Evolutionary conservation across 148 eudicot species (phyloP).

Genomic region (Rhododendron molle): DNA sequence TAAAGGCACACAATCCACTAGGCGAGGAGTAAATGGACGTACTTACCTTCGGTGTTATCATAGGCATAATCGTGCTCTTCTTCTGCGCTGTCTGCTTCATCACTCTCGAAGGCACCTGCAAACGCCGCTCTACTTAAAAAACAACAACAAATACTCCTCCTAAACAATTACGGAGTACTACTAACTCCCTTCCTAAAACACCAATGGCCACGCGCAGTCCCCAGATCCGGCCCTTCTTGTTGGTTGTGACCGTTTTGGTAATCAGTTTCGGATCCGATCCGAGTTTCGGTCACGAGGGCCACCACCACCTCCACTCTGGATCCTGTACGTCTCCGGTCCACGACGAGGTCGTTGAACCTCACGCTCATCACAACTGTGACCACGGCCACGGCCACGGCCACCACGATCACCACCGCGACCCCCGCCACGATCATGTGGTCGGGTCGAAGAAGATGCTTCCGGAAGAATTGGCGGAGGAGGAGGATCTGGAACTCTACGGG

Average conservation of each 20-base stretch:
- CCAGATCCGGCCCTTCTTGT: slow-evolving; percentile 6
- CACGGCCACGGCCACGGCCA: slow-evolving; percentile 54
- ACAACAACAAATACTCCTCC: neutral
- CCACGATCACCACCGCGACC: slow-evolving; percentile 17
- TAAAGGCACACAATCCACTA: neutral
- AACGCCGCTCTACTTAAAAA: slow-evolving; percentile 27
- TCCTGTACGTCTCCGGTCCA: slow-evolving; percentile 10
- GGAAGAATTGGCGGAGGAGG: slow-evolving; percentile 87
- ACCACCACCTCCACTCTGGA: slow-evolving; percentile 4
- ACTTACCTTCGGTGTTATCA: slow-evolving; percentile 49
- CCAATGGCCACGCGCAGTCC: neutral
- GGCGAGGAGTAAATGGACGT: neutral
- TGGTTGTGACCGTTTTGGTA: neutral
- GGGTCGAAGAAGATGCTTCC: slow-evolving; percentile 36
- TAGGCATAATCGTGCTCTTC: slow-evolving; percentile 66
- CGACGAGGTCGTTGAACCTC: slow-evolving; percentile 7
- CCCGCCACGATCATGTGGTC: slow-evolving; percentile 13
- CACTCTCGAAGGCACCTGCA: slow-evolving; percentile 76
- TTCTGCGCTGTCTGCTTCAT: slow-evolving; percentile 59
- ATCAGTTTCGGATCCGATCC: neutral
- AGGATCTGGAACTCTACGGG: slow-evolving; percentile 62
- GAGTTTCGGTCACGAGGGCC: slow-evolving; percentile 9
- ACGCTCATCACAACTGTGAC: slow-evolving; percentile 34
- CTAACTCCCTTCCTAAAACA: neutral
- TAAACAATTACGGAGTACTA: neutral